phyloP scores from a whole-genome alignment of 352 stramenopile genomes.

The Globisporangium sylvaticum region DNA sequence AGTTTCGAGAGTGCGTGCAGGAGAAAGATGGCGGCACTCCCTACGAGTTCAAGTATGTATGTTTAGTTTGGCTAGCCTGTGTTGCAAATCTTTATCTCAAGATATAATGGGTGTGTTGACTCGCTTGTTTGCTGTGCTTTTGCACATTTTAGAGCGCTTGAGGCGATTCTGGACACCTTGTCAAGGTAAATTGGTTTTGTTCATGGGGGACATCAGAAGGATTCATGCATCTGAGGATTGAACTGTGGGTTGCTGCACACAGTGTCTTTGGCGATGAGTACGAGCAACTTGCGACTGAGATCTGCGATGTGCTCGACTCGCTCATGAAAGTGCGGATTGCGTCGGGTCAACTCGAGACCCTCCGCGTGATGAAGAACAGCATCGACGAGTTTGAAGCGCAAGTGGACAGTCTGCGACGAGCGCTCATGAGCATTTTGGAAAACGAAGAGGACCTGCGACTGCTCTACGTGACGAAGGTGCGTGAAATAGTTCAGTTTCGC shows the following conservation, averaged over 20 bases:
- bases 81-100: no score
- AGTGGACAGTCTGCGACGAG: slow-evolving; percentile 52
- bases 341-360: slow-evolving; percentile 50
- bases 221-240: not conserved
- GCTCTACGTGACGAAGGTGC: slow-evolving; percentile 42
- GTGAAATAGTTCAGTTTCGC: not conserved
- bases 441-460: slow-evolving; percentile 63
- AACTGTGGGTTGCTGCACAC: no score
- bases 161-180: slow-evolving; percentile 1
- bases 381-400: slow-evolving; percentile 74
- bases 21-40: not conserved
- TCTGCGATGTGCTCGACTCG: slow-evolving; percentile 33
- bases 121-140: not conserved
- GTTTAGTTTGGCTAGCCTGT: no score
- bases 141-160: slow-evolving; percentile 4
- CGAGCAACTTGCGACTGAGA: slow-evolving; percentile 8
- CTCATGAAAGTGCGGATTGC: slow-evolving; percentile 45
- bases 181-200: no score
- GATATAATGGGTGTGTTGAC: no score
- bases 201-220: no score
- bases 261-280: slow-evolving; percentile 3
- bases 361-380: slow-evolving; percentile 64
- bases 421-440: slow-evolving; percentile 62
- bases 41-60: not conserved
- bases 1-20: slow-evolving; percentile 24